These are phyloP conservation scores for Verbascum thapsus DNA, from an alignment of 257 asterid species.

Conservation along the genomic window DNA sequence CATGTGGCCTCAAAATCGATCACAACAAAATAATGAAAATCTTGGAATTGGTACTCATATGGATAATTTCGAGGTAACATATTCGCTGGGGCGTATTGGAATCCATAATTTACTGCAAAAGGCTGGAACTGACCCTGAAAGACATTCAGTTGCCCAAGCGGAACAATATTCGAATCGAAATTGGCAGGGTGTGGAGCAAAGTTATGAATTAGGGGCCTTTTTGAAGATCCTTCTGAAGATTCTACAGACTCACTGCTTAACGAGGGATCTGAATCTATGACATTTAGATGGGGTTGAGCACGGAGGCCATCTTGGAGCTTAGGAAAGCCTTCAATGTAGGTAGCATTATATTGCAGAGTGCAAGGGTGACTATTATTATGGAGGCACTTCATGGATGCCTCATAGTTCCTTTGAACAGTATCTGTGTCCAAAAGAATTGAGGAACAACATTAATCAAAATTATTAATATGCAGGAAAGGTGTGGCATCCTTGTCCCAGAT, in stretches of 20 bases:
- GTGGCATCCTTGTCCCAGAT: too few relatives aligned
- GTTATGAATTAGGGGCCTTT: conserved; percentile 43
- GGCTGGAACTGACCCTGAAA: conserved; percentile 59
- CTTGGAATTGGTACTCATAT: conserved; percentile 51
- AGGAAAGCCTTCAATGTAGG: conserved; percentile 45
- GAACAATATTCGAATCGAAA: conserved; percentile 44
- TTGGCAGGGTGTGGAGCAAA: conserved; percentile 53
- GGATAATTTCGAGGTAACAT: conserved; percentile 49
- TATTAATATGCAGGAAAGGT: conserved; percentile 13
- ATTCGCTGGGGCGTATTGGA: conserved; percentile 58
- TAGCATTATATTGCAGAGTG: conserved; percentile 44
- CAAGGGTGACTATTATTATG: conserved; percentile 53
- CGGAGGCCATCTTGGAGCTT: conserved; percentile 43
- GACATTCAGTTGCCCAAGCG: conserved; percentile 46
- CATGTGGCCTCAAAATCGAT: conserved; percentile 97
- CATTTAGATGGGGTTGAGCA: conserved; percentile 48
- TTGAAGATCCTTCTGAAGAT: conserved; percentile 44
- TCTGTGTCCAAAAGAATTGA: conserved; percentile 42
- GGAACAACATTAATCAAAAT: conserved; percentile 26
- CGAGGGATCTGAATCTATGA: conserved; percentile 40
- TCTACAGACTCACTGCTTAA: conserved; percentile 45
- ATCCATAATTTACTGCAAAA: conserved; percentile 50
- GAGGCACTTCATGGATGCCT: conserved; percentile 64
- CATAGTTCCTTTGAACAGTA: conserved; percentile 49
- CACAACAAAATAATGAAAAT: conserved; percentile 78